Evolutionary conservation across 2,329 filamentous ascomycete species (phyloP), one percentile per base, ranked within the genome.

Genomic region (Pezicula neosporulosa): DNA sequence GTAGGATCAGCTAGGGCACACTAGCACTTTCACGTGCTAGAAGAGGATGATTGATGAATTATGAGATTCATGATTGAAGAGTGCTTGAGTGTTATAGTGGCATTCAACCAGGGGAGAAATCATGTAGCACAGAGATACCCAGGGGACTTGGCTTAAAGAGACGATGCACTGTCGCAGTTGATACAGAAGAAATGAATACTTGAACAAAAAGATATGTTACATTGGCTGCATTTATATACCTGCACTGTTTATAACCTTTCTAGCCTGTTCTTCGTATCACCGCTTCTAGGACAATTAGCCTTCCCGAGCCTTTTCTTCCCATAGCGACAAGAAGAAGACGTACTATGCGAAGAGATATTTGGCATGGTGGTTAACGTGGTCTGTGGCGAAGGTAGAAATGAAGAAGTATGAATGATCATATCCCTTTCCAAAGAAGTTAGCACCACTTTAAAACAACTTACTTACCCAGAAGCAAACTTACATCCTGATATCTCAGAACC

Each of bases 371-470:
- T 90, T 86, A 60, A 97, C 81, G 71, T 99, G 94, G 62, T 97
- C 92, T 64, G 89, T 86, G 41, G 87, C 82, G 68, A 99, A 99
- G 15, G 84, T 85, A 35, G 92, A 86, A 77, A 99, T 95, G 72
- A 96, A 97, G 73, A 85, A 99, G 75, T 99, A 99, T 56, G 90
- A 96, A 74, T 99, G 94, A 70, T 99, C 94, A 67, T 99, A 97
- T 56, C 85, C 91, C 73, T 89, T 89, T 66, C 38, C 36, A 16
- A 16, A 19, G 13, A 38, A 24, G 28, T 58, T 49, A 63, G 56
- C 47, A 52, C 24, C 27, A 15, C 28, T 18, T 19, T 45, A 24
- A 12, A 13, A 6, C 19, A 18, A 15, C n/a, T n/a, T n/a, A 13
- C 41, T 15, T 42, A 16, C 24, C 18, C 27, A 16, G 44, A 15